Base-by-base conservation (phyloP, 208 protist genomes). In the Crithidia sp. region DNA sequence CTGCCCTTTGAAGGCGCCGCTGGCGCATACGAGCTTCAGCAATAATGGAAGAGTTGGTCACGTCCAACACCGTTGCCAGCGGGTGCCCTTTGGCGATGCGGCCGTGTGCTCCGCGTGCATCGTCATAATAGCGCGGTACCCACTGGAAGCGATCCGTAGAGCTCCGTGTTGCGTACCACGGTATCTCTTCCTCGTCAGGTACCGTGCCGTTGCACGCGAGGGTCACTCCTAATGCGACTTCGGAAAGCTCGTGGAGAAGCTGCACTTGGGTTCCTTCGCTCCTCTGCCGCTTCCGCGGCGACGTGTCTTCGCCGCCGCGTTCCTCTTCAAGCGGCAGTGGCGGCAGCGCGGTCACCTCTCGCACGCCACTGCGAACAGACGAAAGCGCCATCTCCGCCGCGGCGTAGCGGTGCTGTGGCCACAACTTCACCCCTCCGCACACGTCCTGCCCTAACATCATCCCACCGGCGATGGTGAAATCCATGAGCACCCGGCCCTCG, bases 381-480 rank as follows among this genome's bases (percentile, higher is more conserved):
- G 87, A 79, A 55, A 93, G 76, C 61, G 92, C 79, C 67, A 96
- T 49, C 74, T 96, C 87, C 10, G 87, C 82, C 0, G 86, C 81
- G 36, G 65, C 74, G 75, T 96, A 96, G 37, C 81, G 74, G 67
- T 96, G 92, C 45, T 73, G 65, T 7, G 92, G 88, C 80, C 83
- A 83, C 55, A 96, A 71, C 61, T 87, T 86, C 50, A 96, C 88
- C 5, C 84, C 92, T 50, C 92, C 89, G 68, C 89, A 95, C 28
- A 94, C 85, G 67, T 96, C 92, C 55, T 86, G 67, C 14, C 80
- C 68, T 5, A 95, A 67, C 41, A 94, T 53, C 65, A 83, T 86
- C 9, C 89, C 89, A 16, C 75, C 76, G 5, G 74, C 71, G 40
- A 95, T 79, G 19, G 87, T 93, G 16, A 79, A 76, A 64, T 96